phyloP scores from a whole-genome alignment of 768 basidiomycete genomes.

The Infundibulicybe gibba region DNA sequence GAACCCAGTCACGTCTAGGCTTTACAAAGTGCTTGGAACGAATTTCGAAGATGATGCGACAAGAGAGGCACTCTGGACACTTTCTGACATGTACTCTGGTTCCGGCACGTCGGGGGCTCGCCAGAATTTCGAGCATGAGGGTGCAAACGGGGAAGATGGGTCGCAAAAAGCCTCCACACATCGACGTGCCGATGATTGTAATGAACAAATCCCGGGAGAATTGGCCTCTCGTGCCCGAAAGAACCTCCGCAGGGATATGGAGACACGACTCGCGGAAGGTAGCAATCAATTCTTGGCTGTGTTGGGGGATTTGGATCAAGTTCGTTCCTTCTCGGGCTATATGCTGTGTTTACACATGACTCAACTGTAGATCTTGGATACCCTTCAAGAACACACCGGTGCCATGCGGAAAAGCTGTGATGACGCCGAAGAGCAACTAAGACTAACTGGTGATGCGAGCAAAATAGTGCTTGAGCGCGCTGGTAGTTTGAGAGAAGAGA shows the following conservation, averaged over 20 bases:
- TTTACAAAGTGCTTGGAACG: conserved; percentile 89
- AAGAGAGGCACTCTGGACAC: conserved; percentile 74
- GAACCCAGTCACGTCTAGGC: conserved; percentile 78
- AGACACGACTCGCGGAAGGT: conserved; percentile 75
- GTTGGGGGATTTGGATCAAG: conserved; percentile 87
- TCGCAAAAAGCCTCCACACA: conserved; percentile 20
- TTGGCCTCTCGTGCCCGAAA: conserved; percentile 73
- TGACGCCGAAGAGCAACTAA: conserved; percentile 75
- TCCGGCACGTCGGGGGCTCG: conserved; percentile 26
- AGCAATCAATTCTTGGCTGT: conserved; percentile 81
- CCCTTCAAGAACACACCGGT: conserved; percentile 70
- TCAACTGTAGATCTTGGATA: conserved; percentile 69
- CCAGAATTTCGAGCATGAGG: conserved; percentile 21
- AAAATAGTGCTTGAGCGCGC: conserved; percentile 80
- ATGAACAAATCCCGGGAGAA: conserved; percentile 47
- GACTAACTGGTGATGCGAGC: conserved; percentile 73
- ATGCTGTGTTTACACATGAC: conserved; percentile 3
- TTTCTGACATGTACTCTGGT: conserved; percentile 72
- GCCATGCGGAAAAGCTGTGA: conserved; percentile 84
- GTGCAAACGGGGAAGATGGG: conserved; percentile 28
- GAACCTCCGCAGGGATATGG: conserved; percentile 81
- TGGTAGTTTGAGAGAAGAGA: conserved; percentile 67
- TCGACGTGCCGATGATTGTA: conserved; percentile 13
- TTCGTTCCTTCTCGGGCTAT: conserved; percentile 34
- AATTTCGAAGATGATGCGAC: conserved; percentile 77